Evolutionary conservation across 306 rosid species (phyloP).

Genomic region (Trifolium pratense): DNA sequence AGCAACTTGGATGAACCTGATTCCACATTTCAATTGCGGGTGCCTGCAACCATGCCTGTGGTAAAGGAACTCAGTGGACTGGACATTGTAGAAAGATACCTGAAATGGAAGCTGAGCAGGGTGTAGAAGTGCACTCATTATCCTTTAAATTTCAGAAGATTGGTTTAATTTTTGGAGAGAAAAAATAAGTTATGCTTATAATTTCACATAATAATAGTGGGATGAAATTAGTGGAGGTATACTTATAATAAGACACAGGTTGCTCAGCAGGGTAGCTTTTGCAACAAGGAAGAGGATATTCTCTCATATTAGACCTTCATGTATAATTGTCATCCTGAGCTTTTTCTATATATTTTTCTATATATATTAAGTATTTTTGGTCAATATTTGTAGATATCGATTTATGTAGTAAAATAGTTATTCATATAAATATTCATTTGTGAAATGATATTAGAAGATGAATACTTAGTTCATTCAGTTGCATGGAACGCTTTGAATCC

Average conservation of each 20-base stretch:
- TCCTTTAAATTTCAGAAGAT: slow-evolving; percentile 11
- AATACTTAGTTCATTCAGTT: no score
- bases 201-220: slow-evolving; percentile 6
- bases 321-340: not conserved
- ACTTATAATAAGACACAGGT: slow-evolving; percentile 1
- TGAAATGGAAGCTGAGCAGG: slow-evolving; percentile 64
- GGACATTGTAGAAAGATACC: slow-evolving; percentile 71
- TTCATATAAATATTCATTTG: not conserved
- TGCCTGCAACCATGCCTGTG: slow-evolving; percentile 91
- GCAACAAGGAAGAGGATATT: slow-evolving; percentile 15
- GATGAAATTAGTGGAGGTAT: not conserved
- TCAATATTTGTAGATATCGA: not conserved
- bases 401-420: not conserved
- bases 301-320: not conserved
- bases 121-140: slow-evolving; percentile 27
- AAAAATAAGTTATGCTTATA: not conserved
- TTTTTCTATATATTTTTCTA: not conserved
- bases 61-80: slow-evolving; percentile 81
- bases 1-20: slow-evolving; percentile 44
- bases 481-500: no score
- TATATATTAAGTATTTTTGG: not conserved
- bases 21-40: slow-evolving; percentile 62
- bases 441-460: not conserved
- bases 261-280: slow-evolving; percentile 17
- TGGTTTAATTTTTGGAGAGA: not conserved